Base-by-base conservation (phyloP, 208 protist species). In the Blastocrithidia nonstop region DNA sequence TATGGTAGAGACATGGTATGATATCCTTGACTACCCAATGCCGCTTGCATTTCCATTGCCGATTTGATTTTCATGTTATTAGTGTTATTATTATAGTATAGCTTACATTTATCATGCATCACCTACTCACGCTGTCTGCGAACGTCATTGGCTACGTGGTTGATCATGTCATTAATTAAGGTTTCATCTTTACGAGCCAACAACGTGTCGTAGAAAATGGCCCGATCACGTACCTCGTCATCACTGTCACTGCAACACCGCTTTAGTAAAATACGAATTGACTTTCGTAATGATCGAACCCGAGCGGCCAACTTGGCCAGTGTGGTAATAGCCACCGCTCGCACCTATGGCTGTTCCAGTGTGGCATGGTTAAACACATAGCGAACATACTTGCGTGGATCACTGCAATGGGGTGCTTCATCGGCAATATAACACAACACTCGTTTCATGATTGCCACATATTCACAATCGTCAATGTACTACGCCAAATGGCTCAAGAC, bases 391-490 rank as follows among this genome's bases (percentile, higher is more conserved):
- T 70, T 73, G 31, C 75, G 72, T 29, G 95, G 93, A 6, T 57
- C 40, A 26, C 71, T 79, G 32, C 58, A 71, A 37, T 47, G 29
- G 7, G 97, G 95, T n/a, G 95, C 97, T 55, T 96, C 90, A 50
- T 94, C 70, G 11, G 94, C 96, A 7, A 99, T 69, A 48, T 99
- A 66, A 61, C 93, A 81, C 21, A 99, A 75, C 27, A 99, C 94
- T 19, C 88, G 66, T 45, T 93, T 88, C 13, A 85, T 93, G 28
- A 99, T 89, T 35, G 72, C 46, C 6, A 91, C 64, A 70, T 93
- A 98, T 61, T 98, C 96, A 66, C 97, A 99, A 78, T 99, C 97
- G 53, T 99, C 98, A 57, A 99, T 99, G 59, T 98, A 99, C 73
- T 99, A 96, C 26, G 95, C 97, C 16, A 99, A 68, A 45, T 98